Base-by-base conservation (phyloP, 1,284 basidiomycete species). In the Heterobasidion annosum region DNA sequence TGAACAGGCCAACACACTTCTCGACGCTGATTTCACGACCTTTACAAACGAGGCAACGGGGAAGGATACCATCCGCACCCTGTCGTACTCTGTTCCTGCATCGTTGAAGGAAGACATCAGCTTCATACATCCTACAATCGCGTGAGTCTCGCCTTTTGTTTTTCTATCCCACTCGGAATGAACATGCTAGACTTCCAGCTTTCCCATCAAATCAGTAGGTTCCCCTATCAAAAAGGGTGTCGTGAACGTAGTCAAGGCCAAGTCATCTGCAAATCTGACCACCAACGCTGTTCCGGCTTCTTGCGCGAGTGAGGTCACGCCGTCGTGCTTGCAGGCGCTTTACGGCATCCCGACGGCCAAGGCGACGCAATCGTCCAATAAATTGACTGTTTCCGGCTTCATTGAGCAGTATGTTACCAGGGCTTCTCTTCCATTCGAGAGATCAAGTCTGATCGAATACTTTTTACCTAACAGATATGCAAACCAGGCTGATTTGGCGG, bases 41-140 rank as follows among this genome's bases (percentile, higher is more conserved):
- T 77, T 72, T 63, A 64, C 62, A 10, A 70, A 77, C 58, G 57
- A 63, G 3, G 62, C 61, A 15, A 70, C 61, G 15, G 68, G 70
- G 40, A 53, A 62, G 35, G 52, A 65, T 53, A 57, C 62, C 33
- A 55, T 70, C 51, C 72, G 73, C 50, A 74, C 73, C 1, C 65
- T 75, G 18, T 63, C 68, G 2, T 75, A 75, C 65, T 74, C 73
- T 4, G 64, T 76, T 44, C 74, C 74, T 1, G 57, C 62, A 0
- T 65, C 67, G 47, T 63, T 75, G 5, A 54, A 67, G 48, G 64
- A 64, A 10, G 70, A 73, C 55, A 61, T 76, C 40, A 65, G 70
- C 15, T 63, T 74, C 15, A 64, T 76, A 12, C 71, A 74, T 55
- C 74, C 74, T 1, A 74, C 73, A 0, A 65, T 66, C 56, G 61